These are phyloP conservation scores for Fusarium mundagurra DNA, from an alignment of 2,329 filamentous ascomycete genomes.

Conservation along the genomic window DNA sequence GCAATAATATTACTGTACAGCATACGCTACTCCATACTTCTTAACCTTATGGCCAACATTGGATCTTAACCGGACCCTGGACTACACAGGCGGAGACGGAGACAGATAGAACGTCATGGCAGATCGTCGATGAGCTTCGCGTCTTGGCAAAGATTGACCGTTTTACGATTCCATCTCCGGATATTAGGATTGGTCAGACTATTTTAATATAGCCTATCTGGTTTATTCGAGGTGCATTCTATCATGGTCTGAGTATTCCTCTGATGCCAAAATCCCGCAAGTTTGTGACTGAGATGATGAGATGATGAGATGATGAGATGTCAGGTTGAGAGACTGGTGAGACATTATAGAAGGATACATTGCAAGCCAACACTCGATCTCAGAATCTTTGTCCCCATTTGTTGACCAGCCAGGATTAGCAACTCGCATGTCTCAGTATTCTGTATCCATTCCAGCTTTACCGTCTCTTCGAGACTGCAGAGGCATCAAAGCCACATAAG, in stretches of 20 bases:
- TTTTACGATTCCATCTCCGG: slow-evolving; percentile 4
- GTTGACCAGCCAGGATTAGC: not conserved
- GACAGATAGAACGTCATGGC: slow-evolving; percentile 30
- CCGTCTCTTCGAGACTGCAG: not conserved
- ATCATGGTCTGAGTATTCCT: not conserved
- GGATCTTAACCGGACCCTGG: slow-evolving; percentile 26
- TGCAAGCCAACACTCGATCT: not conserved
- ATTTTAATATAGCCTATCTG: not conserved
- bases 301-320: not conserved
- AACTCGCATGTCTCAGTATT: slow-evolving; percentile 1
- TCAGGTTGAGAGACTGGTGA: not conserved
- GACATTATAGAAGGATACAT: not conserved
- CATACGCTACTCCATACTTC: slow-evolving; percentile 26
- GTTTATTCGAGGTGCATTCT: not conserved
- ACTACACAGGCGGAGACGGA: slow-evolving; percentile 23
- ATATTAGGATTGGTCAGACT: slow-evolving; percentile 21
- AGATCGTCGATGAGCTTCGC: slow-evolving; percentile 32
- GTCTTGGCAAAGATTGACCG: slow-evolving; percentile 28
- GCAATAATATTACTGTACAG: slow-evolving; percentile 17
- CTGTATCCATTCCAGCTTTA: slow-evolving; percentile 20
- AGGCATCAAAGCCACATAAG: not conserved
- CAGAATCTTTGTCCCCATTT: not conserved
- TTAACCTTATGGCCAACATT: slow-evolving; percentile 24
- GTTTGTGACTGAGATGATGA: not conserved
- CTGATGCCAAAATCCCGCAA: slow-evolving; percentile 31